Base-by-base conservation (phyloP, 129 eudicot genomes). In the carrot (Daucus carota) region DNA sequence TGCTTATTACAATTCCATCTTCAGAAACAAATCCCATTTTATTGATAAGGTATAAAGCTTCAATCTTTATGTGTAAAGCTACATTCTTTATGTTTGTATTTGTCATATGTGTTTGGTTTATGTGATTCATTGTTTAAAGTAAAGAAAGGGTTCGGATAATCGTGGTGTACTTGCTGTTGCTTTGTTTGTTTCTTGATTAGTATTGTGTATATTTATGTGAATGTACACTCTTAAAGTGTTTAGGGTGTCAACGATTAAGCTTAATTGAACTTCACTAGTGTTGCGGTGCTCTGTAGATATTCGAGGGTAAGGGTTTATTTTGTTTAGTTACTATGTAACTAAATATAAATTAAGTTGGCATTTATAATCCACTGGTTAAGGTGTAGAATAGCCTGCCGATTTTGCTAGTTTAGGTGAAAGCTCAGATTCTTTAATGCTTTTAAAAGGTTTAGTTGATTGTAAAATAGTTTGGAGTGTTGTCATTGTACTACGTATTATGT, bases 1-100 rank as follows among this genome's bases (percentile, higher is more conserved):
- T 82, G 97, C 97, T 79, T 95, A 95, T 73, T 95, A 67, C 88
- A 85, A 89, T 80, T 84, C 99, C 54, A 77, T 95, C 73, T 90
- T 89, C 82, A 62, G 79, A 32, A 93, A 90, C 81, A 87, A 86
- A 42, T 80, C 81, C 57, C 97, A 93, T 73, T 93, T 90, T 75
- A 5, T 60, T 7, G 93, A 91, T 41, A 90, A 92, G 89, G 96
- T 92, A 75, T n/a, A 2, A 54, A 54, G 14, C 3, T 54, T 5
- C 31, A n/a, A 6, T 54, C 31, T 54, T n/a, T n/a, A 8, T 8
- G 57, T n/a, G 48, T 45, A 45, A 45, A 13, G 5, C 3, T 45
- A 1, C 48, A 45, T 13, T 45, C 72, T 15, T 28, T 77, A 16
- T 40, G 6, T 24, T 13, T 45, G 15, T n/a, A n/a, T n/a, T n/a